phyloP scores from a whole-genome alignment of 305 asterid species.

The Rubia occidens region DNA sequence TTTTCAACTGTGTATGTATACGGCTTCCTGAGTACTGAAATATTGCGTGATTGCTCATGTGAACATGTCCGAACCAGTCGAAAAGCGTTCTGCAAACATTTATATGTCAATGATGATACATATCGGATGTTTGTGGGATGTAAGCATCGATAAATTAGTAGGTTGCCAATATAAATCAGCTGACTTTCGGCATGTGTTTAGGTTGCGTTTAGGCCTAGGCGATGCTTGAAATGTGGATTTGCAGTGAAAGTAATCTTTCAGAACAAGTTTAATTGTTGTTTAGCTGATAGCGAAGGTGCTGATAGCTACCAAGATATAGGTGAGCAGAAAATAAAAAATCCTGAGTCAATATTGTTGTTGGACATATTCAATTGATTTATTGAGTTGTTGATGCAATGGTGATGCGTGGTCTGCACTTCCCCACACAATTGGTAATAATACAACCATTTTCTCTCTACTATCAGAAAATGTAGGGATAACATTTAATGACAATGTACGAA shows the following conservation, averaged over 20 bases:
- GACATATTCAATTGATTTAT: background rate
- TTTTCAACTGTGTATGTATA: no score
- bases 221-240: background rate
- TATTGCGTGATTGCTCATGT: no score
- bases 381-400: background rate
- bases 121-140: background rate
- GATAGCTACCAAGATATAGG: background rate
- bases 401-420: background rate
- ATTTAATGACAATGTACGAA: background rate
- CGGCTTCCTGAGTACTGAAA: background rate
- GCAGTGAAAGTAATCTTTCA: background rate
- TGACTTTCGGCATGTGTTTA: slow-evolving; percentile 1
- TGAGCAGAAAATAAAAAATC: background rate
- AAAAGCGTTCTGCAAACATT: background rate
- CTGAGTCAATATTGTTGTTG: background rate
- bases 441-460: background rate
- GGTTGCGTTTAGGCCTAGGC: background rate
- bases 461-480: background rate
- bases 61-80: background rate
- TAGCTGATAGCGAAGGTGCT: background rate
- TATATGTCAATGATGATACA: background rate
- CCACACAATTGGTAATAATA: background rate
- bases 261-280: background rate
- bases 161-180: background rate
- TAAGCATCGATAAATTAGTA: background rate